phyloP scores from a whole-genome alignment of 2,329 filamentous ascomycete species.

The Hypoxylon sp. region DNA sequence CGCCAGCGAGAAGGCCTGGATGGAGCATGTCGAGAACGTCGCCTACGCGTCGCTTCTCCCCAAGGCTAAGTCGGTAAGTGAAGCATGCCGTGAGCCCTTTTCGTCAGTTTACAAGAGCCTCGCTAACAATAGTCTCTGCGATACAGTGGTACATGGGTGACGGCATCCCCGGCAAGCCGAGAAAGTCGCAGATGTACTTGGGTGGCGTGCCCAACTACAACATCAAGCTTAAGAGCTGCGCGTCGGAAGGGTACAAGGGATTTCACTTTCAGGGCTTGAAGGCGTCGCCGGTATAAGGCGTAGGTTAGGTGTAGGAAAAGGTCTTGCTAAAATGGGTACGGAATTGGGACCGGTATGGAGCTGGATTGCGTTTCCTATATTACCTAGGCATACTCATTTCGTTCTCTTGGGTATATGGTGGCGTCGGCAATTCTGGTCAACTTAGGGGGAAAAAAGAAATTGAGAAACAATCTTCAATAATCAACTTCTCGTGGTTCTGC shows the following conservation, averaged over 20 bases:
- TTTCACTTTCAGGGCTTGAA: slow-evolving; percentile 27
- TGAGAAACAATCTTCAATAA: too few relatives aligned
- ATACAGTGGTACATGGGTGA: slow-evolving; percentile 49
- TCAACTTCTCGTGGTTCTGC: too few relatives aligned
- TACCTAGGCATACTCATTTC: too few relatives aligned
- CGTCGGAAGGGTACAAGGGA: slow-evolving; percentile 25
- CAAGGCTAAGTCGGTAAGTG: slow-evolving; percentile 44
- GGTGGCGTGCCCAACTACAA: slow-evolving; percentile 39
- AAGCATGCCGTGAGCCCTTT: background rate
- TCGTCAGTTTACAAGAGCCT: too few relatives aligned
- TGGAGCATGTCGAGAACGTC: slow-evolving; percentile 40
- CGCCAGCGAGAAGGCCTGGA: slow-evolving; percentile 47
- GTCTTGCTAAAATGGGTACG: background rate
- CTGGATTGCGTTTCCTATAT: too few relatives aligned
- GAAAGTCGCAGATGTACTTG: slow-evolving; percentile 48
- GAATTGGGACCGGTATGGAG: too few relatives aligned
- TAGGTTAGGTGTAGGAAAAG: background rate
- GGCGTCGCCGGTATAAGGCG: background rate
- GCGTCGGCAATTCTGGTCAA: too few relatives aligned
- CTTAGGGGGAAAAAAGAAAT: background rate
- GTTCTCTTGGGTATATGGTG: too few relatives aligned
- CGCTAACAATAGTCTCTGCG: slow-evolving; percentile 13
- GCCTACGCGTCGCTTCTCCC: slow-evolving; percentile 46
- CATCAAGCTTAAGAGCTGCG: slow-evolving; percentile 13
- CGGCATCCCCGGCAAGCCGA: slow-evolving; percentile 51